Evolutionary conservation across 2,329 filamentous ascomycete genomes (phyloP).

Genomic region (Lecanicillium sp.): DNA sequence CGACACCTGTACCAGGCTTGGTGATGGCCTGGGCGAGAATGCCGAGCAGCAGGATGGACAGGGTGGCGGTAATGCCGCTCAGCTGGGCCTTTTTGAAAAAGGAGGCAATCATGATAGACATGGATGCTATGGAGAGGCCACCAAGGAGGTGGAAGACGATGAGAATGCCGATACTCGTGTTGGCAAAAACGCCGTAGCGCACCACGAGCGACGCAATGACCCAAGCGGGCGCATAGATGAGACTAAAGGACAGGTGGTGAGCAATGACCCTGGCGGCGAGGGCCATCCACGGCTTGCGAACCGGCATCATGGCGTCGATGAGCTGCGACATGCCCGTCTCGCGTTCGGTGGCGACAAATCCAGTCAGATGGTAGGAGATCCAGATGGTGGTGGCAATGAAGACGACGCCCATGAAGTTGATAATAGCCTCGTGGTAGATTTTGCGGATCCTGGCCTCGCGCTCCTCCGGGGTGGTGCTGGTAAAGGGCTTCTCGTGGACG

Average conservation of each 20-base stretch:
- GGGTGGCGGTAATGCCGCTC: conserved; percentile 71
- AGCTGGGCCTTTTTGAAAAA: conserved; percentile 86
- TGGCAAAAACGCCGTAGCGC: conserved; percentile 53
- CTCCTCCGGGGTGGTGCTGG: conserved; percentile 60
- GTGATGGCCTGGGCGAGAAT: conserved; percentile 74
- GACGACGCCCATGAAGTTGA: conserved; percentile 68
- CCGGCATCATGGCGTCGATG: conserved; percentile 87
- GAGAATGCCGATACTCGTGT: conserved; percentile 57
- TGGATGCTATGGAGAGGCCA: conserved; percentile 71
- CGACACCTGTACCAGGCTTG: conserved; percentile 52
- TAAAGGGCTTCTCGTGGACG: conserved; percentile 65
- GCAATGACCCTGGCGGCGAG: conserved; percentile 72
- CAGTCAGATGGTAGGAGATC: conserved; percentile 79
- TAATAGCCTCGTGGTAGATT: conserved; percentile 63
- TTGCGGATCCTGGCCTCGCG: conserved; percentile 57
- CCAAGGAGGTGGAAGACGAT: conserved; percentile 67
- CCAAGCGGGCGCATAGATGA: conserved; percentile 79
- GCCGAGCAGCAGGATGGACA: conserved; percentile 66
- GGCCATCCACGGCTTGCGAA: conserved; percentile 63
- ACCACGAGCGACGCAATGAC: conserved; percentile 64
- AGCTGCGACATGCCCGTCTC: conserved; percentile 83
- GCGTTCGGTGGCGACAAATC: conserved; percentile 76
- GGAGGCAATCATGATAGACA: conserved; percentile 71
- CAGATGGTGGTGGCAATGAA: conserved; percentile 76
- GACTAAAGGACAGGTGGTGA: conserved; percentile 71